phyloP scores from a whole-genome alignment of 345 rosid genomes.

The Syzygium aromaticum region DNA sequence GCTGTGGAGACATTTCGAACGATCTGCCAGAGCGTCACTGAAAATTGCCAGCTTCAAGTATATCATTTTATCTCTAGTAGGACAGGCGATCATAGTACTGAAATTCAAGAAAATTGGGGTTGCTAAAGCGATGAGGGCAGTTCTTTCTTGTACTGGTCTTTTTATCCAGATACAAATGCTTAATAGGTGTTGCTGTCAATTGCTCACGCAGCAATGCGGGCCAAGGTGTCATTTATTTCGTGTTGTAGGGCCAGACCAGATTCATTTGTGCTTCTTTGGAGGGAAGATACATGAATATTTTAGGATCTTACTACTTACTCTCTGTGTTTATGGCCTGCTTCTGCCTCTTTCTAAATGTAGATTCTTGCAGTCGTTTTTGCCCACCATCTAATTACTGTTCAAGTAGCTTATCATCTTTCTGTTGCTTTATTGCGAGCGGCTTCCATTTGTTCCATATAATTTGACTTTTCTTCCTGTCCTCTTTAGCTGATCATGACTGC shows the following conservation, averaged over 20 bases:
- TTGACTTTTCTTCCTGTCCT: background rate
- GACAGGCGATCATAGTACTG: background rate
- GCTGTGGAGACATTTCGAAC: background rate
- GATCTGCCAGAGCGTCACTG: background rate
- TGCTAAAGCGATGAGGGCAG: background rate
- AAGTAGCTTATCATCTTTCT: background rate
- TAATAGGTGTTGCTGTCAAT: background rate
- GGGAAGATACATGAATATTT: background rate
- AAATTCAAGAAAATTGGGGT: background rate
- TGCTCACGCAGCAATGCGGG: background rate
- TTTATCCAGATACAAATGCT: background rate
- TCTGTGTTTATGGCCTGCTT: background rate
- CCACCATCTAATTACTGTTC: background rate
- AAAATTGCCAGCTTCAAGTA: background rate
- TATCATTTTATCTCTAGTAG: background rate
- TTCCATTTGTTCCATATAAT: background rate
- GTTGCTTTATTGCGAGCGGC: background rate
- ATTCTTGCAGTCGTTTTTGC: background rate
- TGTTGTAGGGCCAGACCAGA: background rate
- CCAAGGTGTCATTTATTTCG: background rate
- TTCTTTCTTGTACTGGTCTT: background rate
- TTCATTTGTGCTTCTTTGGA: background rate
- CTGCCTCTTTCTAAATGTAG: background rate
- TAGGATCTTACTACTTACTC: background rate
- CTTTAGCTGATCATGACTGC: background rate